Percentiles rank a stretch among this genome's conserved stretches.
Conservation (phyloP, 2,329 filamentous ascomycete genomes). For the Akanthomyces muscarius region DNA sequence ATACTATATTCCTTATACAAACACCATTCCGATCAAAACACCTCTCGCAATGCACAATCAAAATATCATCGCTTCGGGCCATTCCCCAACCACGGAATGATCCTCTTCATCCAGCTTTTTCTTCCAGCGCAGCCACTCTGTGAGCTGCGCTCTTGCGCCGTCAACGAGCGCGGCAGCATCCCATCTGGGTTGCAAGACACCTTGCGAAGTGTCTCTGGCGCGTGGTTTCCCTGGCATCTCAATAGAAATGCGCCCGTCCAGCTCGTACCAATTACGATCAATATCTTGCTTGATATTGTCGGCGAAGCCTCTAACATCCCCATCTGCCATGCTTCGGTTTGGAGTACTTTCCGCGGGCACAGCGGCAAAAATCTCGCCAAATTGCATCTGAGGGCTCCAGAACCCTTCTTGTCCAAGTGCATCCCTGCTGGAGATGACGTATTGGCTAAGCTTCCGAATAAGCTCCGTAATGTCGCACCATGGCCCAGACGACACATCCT, state of each 20-base stretch:
- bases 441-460: not conserved
- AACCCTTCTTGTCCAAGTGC: not conserved
- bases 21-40: too few relatives aligned
- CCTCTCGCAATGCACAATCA: not conserved
- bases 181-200: constrained; percentile 32
- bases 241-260: constrained; percentile 33
- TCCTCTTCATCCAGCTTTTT: not conserved
- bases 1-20: not conserved
- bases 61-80: not conserved
- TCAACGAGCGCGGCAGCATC: constrained; percentile 27
- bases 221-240: constrained; percentile 34
- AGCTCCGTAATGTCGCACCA: not conserved
- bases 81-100: not conserved
- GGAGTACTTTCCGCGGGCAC: constrained; percentile 13
- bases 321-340: constrained; percentile 21
- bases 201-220: constrained; percentile 28
- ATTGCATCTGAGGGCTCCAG: not conserved
- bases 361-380: constrained; percentile 15
- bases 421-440: not conserved
- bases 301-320: constrained; percentile 37
- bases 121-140: constrained; percentile 35
- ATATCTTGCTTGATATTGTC: constrained; percentile 43
- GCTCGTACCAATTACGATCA: constrained; percentile 40
- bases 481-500: not conserved
- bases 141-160: constrained; percentile 30